Evolutionary conservation across 306 rosid genomes (phyloP), one percentile per base, ranked within the genome.

Genomic region (Lupinus albus): DNA sequence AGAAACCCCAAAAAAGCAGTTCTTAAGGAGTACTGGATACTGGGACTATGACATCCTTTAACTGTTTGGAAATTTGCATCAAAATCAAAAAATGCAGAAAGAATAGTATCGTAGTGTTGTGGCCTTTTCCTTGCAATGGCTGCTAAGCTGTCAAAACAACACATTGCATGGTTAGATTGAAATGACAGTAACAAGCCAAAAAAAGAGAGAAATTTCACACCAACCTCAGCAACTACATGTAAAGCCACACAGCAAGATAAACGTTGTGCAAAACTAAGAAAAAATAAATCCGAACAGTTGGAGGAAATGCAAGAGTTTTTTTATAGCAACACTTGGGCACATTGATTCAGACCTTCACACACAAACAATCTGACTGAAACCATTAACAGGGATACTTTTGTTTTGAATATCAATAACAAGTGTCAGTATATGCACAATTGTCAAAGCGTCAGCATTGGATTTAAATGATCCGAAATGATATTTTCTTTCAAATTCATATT

Each of bases 1-100:
- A 93, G 88, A 86, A 93, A 93, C 64, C 96, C 99, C 85, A 93
- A 76, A 75, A 90, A 84, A 4, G 97, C 96, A 73, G 90, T 86
- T 85, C 97, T 88, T 61, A 90, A 63, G 50, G 97, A 93, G 79
- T 81, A 90, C 57, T 83, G 89, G 70, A 93, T 69, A 71, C 99
- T 93, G 48, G 94, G 78, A 80, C 77, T 74, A 78, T 93, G 99
- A 68, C 81, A 88, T 70, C 88, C 97, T 79, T 82, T 90, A 47
- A 63, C 66, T 35, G 71, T 70, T 76, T 86, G 94, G 76, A 84
- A 67, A 79, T 85, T 88, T 65, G 84, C 88, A 79, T 83, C 82
- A 82, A 90, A 90, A 67, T 93, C 91, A 70, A 90, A 85, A 78
- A 93, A 79, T 51, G 87, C 82, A 30, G 84, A 78, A 41, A 93